Conservation (phyloP, 1,139 yeast species). For the Yamadazyma pseudoaaseri region DNA sequence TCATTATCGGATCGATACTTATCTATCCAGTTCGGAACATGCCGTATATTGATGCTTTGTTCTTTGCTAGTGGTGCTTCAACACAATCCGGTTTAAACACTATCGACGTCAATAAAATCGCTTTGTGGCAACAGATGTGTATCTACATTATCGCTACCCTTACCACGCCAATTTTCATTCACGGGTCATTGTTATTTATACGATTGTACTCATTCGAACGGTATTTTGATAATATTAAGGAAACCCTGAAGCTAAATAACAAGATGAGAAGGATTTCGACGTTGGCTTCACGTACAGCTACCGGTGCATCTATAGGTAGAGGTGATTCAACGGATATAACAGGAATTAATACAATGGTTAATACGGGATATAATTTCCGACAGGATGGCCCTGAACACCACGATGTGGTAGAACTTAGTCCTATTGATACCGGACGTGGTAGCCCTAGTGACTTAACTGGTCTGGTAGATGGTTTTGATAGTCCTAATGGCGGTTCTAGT, state of each 20-base stretch:
- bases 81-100: constrained; percentile 95
- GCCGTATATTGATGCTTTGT: constrained; percentile 74
- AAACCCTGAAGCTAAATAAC: constrained; percentile 68
- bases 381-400: too few relatives aligned
- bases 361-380: constrained; percentile 38
- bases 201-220: constrained; percentile 89
- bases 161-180: constrained; percentile 88
- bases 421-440: background rate
- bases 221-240: constrained; percentile 78
- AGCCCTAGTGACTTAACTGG: background rate
- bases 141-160: constrained; percentile 59
- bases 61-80: constrained; percentile 70
- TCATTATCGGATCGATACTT: constrained; percentile 66
- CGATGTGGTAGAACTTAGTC: too few relatives aligned
- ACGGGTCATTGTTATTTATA: constrained; percentile 74
- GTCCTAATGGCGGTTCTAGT: background rate
- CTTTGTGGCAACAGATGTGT: constrained; percentile 74
- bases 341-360: constrained; percentile 32
- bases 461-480: background rate
- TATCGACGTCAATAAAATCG: constrained; percentile 58
- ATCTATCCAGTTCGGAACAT: constrained; percentile 72
- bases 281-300: constrained; percentile 48
- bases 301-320: constrained; percentile 2
- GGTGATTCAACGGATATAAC: constrained; percentile 18
- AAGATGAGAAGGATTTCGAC: constrained; percentile 76